Evolutionary conservation across 164 flowering plant species (phyloP).

Genomic region (Warburgia ugandensis): DNA sequence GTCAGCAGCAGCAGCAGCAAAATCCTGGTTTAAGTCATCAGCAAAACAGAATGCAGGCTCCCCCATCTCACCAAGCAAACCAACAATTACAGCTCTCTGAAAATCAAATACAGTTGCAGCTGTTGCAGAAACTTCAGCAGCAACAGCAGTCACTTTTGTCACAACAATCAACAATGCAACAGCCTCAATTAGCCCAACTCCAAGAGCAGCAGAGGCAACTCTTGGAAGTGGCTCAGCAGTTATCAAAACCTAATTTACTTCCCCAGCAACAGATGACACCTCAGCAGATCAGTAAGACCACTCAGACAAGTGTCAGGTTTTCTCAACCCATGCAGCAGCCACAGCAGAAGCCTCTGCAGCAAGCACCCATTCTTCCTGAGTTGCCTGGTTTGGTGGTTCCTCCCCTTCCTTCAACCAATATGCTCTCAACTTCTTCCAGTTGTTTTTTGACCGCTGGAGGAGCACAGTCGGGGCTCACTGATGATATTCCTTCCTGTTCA

Average conservation of each 20-base stretch:
- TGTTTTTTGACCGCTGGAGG: constrained; percentile 39
- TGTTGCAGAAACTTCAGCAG: constrained; percentile 76
- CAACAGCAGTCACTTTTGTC: constrained; percentile 62
- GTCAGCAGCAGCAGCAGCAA: constrained; percentile 24
- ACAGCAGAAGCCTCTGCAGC: constrained; percentile 48
- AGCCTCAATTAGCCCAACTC: constrained; percentile 39
- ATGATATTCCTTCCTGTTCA: constrained; percentile 81
- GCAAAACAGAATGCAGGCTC: constrained; percentile 32
- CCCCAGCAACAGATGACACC: constrained; percentile 36
- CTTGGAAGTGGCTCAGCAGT: constrained; percentile 49
- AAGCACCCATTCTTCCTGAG: too few relatives aligned
- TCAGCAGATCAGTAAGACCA: constrained; percentile 42
- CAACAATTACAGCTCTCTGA: constrained; percentile 57
- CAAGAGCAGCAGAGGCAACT: constrained; percentile 67
- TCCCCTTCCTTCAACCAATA: constrained; percentile 32
- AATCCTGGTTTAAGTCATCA: constrained; percentile 35
- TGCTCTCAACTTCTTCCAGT: constrained; percentile 33
- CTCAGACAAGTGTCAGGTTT: constrained; percentile 33
- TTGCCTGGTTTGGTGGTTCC: constrained; percentile 38
- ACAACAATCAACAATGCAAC: constrained; percentile 47
- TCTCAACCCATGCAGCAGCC: constrained; percentile 41
- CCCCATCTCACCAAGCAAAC: constrained; percentile 36
- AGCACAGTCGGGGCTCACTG: constrained; percentile 59
- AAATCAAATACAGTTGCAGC: constrained; percentile 61
- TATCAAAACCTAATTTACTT: constrained; percentile 35